Conservation (phyloP, 2,329 filamentous ascomycete genomes). For the Coleophoma eucalyptorum region DNA sequence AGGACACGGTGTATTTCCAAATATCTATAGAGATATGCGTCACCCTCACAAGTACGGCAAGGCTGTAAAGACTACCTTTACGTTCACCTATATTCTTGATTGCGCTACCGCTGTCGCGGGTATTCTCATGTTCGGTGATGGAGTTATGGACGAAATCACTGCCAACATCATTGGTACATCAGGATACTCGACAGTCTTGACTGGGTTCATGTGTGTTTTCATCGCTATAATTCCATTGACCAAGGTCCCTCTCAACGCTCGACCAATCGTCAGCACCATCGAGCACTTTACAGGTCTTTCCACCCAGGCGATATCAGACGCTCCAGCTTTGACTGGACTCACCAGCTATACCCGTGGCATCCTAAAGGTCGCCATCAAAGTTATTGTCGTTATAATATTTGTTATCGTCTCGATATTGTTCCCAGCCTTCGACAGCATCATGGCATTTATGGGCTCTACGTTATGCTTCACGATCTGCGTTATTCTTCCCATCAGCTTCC, state of each 20-base stretch:
- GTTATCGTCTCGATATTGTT: constrained; percentile 70
- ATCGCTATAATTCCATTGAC: constrained; percentile 92
- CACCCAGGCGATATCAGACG: constrained; percentile 35
- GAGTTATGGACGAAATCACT: constrained; percentile 84
- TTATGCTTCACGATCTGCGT: constrained; percentile 94
- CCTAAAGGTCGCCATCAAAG: constrained; percentile 57
- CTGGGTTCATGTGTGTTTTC: constrained; percentile 78
- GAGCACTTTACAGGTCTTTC: constrained; percentile 75
- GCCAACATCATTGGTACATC: constrained; percentile 76
- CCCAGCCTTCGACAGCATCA: constrained; percentile 67
- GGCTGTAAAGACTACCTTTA: constrained; percentile 76
- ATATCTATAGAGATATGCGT: constrained; percentile 74
- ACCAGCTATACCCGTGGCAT: constrained; percentile 54
- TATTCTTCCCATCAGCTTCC: constrained; percentile 83
- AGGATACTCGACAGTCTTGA: constrained; percentile 71
- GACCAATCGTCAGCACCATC: constrained; percentile 80
- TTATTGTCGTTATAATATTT: constrained; percentile 67
- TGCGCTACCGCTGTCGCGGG: constrained; percentile 78
- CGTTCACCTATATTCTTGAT: constrained; percentile 84
- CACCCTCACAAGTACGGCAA: constrained; percentile 66
- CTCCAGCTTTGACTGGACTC: constrained; percentile 45
- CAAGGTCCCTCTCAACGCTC: constrained; percentile 87
- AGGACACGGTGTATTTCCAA: constrained; percentile 73
- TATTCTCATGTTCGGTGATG: constrained; percentile 90
- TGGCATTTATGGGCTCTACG: constrained; percentile 77